These are phyloP conservation scores for Phaseolus lunatus DNA, from an alignment of 306 rosid genomes.

Conservation along the genomic window DNA sequence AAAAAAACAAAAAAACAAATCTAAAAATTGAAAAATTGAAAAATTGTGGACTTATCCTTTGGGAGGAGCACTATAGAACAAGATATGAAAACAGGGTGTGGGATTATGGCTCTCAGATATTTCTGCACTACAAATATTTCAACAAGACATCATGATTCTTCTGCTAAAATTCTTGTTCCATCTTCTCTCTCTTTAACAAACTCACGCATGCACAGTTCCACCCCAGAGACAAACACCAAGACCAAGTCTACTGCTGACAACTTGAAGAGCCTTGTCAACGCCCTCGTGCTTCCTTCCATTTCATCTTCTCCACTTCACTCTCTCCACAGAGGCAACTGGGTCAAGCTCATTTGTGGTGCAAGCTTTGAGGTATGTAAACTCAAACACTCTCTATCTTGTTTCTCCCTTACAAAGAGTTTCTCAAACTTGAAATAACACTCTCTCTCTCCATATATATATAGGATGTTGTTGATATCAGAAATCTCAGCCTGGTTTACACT, in stretches of 20 bases:
- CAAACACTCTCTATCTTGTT: not conserved
- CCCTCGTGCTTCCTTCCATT: slow-evolving; percentile 42
- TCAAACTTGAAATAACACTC: not conserved
- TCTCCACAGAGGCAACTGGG: slow-evolving; percentile 58
- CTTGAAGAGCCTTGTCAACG: slow-evolving; percentile 40
- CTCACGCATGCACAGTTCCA: slow-evolving; percentile 1
- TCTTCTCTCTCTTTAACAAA: slow-evolving; percentile 16
- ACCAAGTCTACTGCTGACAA: slow-evolving; percentile 19
- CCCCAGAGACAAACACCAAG: not conserved
- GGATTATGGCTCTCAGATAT: slow-evolving; percentile 55
- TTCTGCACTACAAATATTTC: slow-evolving; percentile 45
- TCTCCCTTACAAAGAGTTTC: not conserved
- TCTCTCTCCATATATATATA: slow-evolving; percentile 18
- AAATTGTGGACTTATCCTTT: not conserved
- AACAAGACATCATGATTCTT: slow-evolving; percentile 39
- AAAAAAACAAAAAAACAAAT: too few relatives aligned
- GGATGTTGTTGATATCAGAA: slow-evolving; percentile 93
- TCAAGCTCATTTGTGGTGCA: slow-evolving; percentile 63
- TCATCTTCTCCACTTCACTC: slow-evolving; percentile 61
- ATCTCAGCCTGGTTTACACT: slow-evolving; percentile 87
- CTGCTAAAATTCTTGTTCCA: not conserved
- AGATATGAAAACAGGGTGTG: not conserved
- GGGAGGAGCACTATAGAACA: not conserved
- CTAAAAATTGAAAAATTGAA: not conserved
- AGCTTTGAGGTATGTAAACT: slow-evolving; percentile 73